Evolutionary conservation across 306 rosid species (phyloP), one percentile per base, ranked within the genome.

Genomic region (Trifolium repens): DNA sequence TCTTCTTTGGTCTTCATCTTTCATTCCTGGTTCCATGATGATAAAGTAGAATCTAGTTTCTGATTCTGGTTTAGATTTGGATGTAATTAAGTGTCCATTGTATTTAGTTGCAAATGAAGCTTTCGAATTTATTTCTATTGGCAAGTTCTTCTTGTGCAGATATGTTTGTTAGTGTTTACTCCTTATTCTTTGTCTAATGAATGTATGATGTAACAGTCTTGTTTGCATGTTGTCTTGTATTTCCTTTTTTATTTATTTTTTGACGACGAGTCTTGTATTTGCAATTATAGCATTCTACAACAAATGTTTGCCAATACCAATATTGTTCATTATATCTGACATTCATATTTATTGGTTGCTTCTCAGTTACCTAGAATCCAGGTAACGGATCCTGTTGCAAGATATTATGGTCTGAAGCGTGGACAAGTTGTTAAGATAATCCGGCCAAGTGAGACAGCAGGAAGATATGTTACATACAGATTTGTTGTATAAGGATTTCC

Each of bases 381-480:
- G 77, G 87, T 89, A 64, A 85, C 89, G 0, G 98, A 91, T 79
- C 98, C 98, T 6, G 70, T 94, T 58, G 88, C 98, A 15, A 86
- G 94, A 84, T 94, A 90, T 75, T 91, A 87, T 8, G 97, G 97
- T 47, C 86, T 94, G 78, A 90, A 85, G 88, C 94, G 93, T n/a
- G 98, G 93, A 53, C 96, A 94, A 57, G 96, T 94, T 65, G 98
- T 94, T 63, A 90, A 89, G 93, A 94, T 94, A 43, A 85, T 85
- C 79, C 78, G 96, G 58, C 84, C 90, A 4, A 91, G 96, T 79
- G 96, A 94, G 78, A 94, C 98, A 26, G 93, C 97, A 7, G 98
- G 97, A 9, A 84, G 89, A 87, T 90, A 91, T 76, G 83, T 94
- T 75, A 91, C 96, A 55, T 91, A 94, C 64, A 73, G 98, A 75